These are phyloP conservation scores for Fusarium oxysporum DNA, from an alignment of 2,329 filamentous ascomycete genomes.

Conservation along the genomic window DNA sequence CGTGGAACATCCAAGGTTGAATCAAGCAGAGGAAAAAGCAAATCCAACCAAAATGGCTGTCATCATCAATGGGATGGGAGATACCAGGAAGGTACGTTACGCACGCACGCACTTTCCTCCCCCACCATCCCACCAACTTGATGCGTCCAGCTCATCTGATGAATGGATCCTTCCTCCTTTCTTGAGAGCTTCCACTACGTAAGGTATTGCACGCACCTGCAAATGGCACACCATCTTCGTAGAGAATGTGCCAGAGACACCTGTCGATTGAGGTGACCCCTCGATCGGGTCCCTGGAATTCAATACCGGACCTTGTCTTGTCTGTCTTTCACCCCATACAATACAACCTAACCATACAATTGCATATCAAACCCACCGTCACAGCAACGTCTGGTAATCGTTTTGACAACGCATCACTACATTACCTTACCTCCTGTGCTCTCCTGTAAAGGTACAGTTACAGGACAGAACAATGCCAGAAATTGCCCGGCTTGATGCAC, in stretches of 20 bases:
- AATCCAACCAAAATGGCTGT: slow-evolving; percentile 37
- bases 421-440: slow-evolving; percentile 41
- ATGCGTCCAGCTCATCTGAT: background rate
- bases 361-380: slow-evolving; percentile 42
- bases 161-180: slow-evolving; percentile 6
- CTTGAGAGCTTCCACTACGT: slow-evolving; percentile 22
- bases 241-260: slow-evolving; percentile 25
- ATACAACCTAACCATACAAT: slow-evolving; percentile 13
- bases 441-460: slow-evolving; percentile 29
- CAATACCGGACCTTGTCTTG: slow-evolving; percentile 23
- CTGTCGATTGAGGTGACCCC: slow-evolving; percentile 20
- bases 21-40: slow-evolving; percentile 37
- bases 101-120: slow-evolving; percentile 30
- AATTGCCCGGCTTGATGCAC: slow-evolving; percentile 47
- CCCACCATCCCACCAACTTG: slow-evolving; percentile 37
- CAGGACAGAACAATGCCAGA: slow-evolving; percentile 22
- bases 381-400: slow-evolving; percentile 49
- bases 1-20: slow-evolving; percentile 20
- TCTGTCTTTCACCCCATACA: slow-evolving; percentile 19
- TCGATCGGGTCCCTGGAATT: slow-evolving; percentile 37
- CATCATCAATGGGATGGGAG: slow-evolving; percentile 18
- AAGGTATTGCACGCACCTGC: slow-evolving; percentile 14
- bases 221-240: slow-evolving; percentile 26
- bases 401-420: slow-evolving; percentile 65
- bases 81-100: slow-evolving; percentile 32